phyloP scores from a whole-genome alignment of 148 eudicot species.

The Polygonum aviculare region DNA sequence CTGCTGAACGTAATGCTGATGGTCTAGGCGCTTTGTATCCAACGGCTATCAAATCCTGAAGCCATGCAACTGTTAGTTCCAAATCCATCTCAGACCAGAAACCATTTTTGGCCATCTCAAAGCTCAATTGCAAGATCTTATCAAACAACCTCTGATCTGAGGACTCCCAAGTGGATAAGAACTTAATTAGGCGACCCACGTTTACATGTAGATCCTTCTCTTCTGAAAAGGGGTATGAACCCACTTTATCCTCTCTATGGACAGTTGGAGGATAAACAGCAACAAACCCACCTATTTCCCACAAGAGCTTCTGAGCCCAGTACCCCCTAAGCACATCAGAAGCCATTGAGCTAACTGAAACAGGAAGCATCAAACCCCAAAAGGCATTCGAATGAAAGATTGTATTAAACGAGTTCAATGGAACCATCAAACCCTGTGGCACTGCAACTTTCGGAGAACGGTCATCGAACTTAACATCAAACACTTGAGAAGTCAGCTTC shows the following conservation, averaged over 20 bases:
- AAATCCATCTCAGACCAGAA: conserved; percentile 30
- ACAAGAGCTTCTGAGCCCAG: conserved; percentile 30
- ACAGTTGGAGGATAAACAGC: conserved; percentile 31
- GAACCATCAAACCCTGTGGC: conserved; percentile 32
- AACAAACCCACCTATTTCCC: conserved; percentile 29
- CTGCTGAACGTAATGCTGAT: conserved; percentile 12
- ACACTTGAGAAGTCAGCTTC: conserved; percentile 17
- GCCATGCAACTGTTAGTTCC: conserved; percentile 29
- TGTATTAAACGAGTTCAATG: conserved; percentile 27
- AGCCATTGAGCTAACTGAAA: conserved; percentile 29
- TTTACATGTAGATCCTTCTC: conserved; percentile 35
- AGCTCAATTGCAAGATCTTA: conserved; percentile 26
- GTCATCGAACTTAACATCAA: conserved; percentile 29
- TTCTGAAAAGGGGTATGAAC: conserved; percentile 23
- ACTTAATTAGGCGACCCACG: conserved; percentile 24
- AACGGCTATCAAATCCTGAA: conserved; percentile 29
- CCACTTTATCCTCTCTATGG: conserved; percentile 18
- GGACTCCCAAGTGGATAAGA: conserved; percentile 21
- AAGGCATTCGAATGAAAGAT: conserved; percentile 26
- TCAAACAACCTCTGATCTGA: conserved; percentile 15
- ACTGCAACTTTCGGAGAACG: conserved; percentile 28
- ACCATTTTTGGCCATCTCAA: conserved; percentile 21
- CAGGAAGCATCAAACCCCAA: conserved; percentile 35
- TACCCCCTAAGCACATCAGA: conserved; percentile 36
- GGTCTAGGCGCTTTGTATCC: conserved; percentile 24